A percentile compares a stretch with the other conserved stretches of the same genome.
Evolutionary conservation across 192 early-diverging fungal species (phyloP).

Genomic region (Coemansia sp.): DNA sequence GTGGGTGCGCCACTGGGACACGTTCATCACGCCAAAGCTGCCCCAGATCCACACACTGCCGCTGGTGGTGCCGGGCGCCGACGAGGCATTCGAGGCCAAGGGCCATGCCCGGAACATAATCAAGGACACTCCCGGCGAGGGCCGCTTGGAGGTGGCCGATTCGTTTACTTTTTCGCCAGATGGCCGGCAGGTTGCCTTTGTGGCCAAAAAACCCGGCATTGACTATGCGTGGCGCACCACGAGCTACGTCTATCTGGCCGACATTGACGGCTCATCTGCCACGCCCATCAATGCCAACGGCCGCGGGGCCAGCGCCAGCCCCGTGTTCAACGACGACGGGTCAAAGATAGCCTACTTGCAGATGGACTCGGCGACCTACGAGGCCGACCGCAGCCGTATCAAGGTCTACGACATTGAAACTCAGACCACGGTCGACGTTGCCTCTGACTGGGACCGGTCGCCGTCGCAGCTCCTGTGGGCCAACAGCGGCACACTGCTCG

Average conservation of each 20-base stretch:
- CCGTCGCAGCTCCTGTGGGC: conserved; percentile 53
- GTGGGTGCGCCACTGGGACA: conserved; percentile 83
- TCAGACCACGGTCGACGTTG: conserved; percentile 38
- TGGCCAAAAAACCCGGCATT: conserved; percentile 55
- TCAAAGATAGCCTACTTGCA: conserved; percentile 64
- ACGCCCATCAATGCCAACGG: conserved; percentile 49
- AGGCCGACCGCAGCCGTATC: conserved; percentile 72
- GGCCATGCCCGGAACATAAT: conserved; percentile 25
- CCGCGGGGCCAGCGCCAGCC: conserved; percentile 55
- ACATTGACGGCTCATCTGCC: conserved; percentile 40
- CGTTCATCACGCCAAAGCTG: conserved; percentile 54
- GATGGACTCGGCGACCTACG: conserved; percentile 65
- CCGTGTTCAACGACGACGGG: conserved; percentile 62
- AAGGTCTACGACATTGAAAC: conserved; percentile 49
- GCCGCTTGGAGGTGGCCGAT: conserved; percentile 49
- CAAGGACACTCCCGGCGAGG: conserved; percentile 35
- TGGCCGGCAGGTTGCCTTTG: conserved; percentile 63
- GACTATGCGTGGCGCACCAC: conserved; percentile 76
- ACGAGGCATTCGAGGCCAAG: conserved; percentile 29
- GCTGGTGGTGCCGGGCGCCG: conserved; percentile 23
- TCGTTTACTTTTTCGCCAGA: conserved; percentile 63
- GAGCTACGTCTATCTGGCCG: conserved; percentile 61
- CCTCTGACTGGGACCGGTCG: conserved; percentile 59
- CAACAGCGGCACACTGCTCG: conserved; percentile 51
- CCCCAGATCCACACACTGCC: conserved; percentile 56